A percentile compares a stretch with the other conserved stretches of the same genome.
phyloP scores from a whole-genome alignment of 2,329 filamentous ascomycete species.

The Verticillium dahliae region DNA sequence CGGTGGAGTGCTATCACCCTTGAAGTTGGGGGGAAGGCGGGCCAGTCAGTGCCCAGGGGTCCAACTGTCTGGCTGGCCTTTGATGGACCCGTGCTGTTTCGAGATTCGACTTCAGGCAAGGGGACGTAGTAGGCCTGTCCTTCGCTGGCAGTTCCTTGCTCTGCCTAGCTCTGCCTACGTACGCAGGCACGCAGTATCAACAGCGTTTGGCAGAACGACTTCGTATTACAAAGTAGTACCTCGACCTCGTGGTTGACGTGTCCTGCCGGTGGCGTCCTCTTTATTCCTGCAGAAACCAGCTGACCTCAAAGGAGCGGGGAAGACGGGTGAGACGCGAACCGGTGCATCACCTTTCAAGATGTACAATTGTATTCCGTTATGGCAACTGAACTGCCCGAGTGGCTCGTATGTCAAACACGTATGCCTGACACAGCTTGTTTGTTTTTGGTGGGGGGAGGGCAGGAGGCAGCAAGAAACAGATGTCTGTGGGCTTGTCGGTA shows the following conservation, averaged over 20 bases:
- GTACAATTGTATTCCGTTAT: not conserved
- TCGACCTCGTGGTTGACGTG: not conserved
- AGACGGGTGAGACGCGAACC: conserved; percentile 12
- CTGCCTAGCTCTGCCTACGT: not conserved
- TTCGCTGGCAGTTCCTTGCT: not conserved
- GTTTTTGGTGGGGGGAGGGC: too few species aligned
- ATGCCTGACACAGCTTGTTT: not conserved
- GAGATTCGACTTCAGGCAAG: not conserved
- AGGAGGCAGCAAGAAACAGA: too few species aligned
- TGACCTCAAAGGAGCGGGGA: conserved; percentile 68
- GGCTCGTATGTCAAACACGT: not conserved
- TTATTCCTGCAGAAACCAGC: conserved; percentile 73
- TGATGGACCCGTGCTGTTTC: conserved; percentile 2
- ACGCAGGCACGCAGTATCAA: not conserved
- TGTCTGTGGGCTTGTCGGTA: too few species aligned
- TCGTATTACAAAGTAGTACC: not conserved
- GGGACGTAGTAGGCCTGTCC: not conserved
- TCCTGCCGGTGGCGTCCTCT: not conserved
- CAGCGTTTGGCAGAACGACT: not conserved
- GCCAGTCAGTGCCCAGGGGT: not conserved
- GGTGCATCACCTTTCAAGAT: not conserved
- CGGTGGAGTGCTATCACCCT: conserved; percentile 1
- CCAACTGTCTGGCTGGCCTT: not conserved
- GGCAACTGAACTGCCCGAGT: not conserved
- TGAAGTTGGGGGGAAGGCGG: not conserved